Evolutionary conservation across 1,284 basidiomycete species (phyloP).

Genomic region (Cryptococcus amylolentus): DNA sequence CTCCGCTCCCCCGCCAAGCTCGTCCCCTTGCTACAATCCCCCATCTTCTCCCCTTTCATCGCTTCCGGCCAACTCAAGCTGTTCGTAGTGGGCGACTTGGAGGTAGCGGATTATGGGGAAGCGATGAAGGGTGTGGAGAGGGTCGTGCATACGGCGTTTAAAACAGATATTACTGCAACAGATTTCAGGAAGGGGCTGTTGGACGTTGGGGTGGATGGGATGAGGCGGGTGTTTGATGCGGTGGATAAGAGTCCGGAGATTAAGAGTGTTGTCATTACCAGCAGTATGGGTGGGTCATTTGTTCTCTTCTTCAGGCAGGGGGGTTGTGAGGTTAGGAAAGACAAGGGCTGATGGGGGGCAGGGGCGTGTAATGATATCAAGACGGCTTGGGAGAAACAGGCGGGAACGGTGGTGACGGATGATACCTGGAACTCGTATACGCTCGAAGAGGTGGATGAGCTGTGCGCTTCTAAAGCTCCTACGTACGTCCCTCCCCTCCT

Average conservation of each 20-base stretch:
- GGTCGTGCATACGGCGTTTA: slow-evolving; percentile 16
- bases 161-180: slow-evolving; percentile 14
- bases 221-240: background rate
- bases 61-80: slow-evolving; percentile 15
- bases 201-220: background rate
- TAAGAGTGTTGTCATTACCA: background rate
- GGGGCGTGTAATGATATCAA: background rate
- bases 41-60: slow-evolving; percentile 28
- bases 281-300: background rate
- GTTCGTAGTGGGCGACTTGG: slow-evolving; percentile 21
- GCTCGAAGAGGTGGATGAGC: background rate
- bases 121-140: slow-evolving; percentile 27
- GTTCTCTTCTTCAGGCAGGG: background rate
- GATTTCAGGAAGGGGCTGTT: background rate
- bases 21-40: slow-evolving; percentile 3
- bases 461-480: background rate
- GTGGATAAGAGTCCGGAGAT: background rate
- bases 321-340: too few species aligned
- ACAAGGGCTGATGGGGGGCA: too few species aligned
- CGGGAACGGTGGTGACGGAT: background rate
- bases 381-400: background rate
- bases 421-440: background rate
- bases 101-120: slow-evolving; percentile 37
- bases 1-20: slow-evolving; percentile 39
- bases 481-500: background rate